A percentile compares a stretch with the other conserved stretches of the same genome.
These are phyloP conservation scores for Beauveria bassiana DNA, from an alignment of 2,329 filamentous ascomycete species.

Conservation along the genomic window DNA sequence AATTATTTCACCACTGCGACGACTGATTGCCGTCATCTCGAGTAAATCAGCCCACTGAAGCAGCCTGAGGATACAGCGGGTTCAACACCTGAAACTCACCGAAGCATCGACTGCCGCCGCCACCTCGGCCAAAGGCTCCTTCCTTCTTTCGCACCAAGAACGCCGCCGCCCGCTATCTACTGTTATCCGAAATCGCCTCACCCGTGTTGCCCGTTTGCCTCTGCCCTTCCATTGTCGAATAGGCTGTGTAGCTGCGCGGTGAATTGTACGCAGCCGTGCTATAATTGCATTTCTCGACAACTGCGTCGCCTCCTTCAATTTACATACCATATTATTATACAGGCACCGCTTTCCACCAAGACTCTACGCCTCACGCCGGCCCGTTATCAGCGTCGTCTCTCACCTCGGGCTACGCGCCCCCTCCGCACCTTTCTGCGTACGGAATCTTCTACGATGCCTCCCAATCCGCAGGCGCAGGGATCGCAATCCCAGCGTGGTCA, in stretches of 20 bases:
- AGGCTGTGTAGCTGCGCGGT: neutral
- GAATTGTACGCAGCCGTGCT: neutral
- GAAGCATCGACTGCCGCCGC: neutral
- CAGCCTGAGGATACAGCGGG: neutral
- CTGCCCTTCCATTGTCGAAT: neutral
- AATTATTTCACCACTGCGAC: neutral
- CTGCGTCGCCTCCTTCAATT: neutral
- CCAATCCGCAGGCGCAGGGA: constrained; percentile 23
- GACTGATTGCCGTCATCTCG: neutral
- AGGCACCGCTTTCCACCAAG: neutral
- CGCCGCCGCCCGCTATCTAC: neutral
- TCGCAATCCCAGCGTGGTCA: constrained; percentile 4
- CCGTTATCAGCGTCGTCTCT: neutral
- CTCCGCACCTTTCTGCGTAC: neutral
- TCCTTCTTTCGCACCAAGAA: neutral
- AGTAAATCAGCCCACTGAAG: neutral
- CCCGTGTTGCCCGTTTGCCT: too few relatives aligned
- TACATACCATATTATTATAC: neutral
- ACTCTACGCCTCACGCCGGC: neutral
- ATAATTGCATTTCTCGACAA: neutral
- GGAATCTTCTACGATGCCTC: neutral
- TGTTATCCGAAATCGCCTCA: neutral
- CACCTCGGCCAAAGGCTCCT: neutral
- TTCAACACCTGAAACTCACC: neutral
- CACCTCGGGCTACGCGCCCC: neutral